Conservation (phyloP, 164 flowering plant genomes). For the Vitis rupestris region DNA sequence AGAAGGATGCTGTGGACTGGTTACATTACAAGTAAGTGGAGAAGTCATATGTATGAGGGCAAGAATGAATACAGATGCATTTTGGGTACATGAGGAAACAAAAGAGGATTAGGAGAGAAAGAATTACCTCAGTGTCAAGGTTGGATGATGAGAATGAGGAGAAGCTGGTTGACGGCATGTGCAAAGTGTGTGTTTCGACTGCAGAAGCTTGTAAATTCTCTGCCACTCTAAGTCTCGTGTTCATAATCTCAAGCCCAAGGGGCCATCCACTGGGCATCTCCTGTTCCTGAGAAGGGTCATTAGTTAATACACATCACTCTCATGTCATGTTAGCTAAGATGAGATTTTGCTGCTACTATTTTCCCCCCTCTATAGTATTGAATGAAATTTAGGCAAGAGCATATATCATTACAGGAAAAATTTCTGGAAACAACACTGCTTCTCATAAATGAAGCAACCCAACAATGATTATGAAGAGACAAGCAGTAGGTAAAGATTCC, state of each 20-base stretch:
- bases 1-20: conserved; percentile 77
- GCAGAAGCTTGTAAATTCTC: conserved; percentile 23
- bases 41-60: not conserved
- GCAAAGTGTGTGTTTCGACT: conserved; percentile 19
- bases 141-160: conserved; percentile 65
- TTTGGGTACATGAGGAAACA: not conserved
- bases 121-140: conserved; percentile 58
- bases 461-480: not conserved
- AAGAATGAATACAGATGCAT: too few relatives aligned
- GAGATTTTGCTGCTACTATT: too few relatives aligned
- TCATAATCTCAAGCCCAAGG: conserved; percentile 67
- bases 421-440: not conserved
- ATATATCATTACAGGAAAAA: too few relatives aligned
- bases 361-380: too few relatives aligned
- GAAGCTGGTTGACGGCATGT: conserved; percentile 42
- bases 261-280: conserved; percentile 66
- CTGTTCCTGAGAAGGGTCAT: conserved; percentile 24
- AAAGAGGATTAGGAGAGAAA: not conserved
- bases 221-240: conserved; percentile 36
- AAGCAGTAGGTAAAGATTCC: not conserved
- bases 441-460: not conserved
- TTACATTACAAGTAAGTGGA: not conserved
- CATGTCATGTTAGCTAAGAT: too few relatives aligned
- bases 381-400: too few relatives aligned
- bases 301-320: not conserved